Evolutionary conservation across 768 basidiomycete genomes (phyloP).

Genomic region (Myochromella boudieri): DNA sequence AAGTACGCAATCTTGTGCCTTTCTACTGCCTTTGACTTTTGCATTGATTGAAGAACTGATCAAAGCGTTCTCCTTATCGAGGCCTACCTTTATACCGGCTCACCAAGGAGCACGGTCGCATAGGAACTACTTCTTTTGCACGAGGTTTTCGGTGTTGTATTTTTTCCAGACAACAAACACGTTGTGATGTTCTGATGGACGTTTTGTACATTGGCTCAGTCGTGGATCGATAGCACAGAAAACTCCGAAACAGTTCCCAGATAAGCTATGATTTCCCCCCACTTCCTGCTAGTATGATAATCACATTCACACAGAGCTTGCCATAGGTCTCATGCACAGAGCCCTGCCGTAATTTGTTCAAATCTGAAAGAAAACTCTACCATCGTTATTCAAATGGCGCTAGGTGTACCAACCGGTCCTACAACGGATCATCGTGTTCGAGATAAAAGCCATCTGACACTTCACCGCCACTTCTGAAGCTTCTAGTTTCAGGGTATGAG

Average conservation of each 20-base stretch:
- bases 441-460: no score
- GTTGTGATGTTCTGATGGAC: conserved; percentile 11
- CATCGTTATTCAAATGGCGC: no score
- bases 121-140: conserved; percentile 1
- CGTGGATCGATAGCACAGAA: conserved; percentile 2
- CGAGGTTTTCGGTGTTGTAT: conserved; percentile 13
- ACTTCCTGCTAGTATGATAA: not conserved
- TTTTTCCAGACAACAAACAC: conserved; percentile 8
- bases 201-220: not conserved
- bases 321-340: not conserved
- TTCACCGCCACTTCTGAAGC: no score
- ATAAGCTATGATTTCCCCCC: not conserved
- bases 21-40: no score
- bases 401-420: no score
- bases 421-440: no score
- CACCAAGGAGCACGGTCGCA: no score
- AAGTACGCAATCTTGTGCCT: no score
- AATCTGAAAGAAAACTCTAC: not conserved
- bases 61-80: no score
- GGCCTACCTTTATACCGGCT: no score
- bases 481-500: no score
- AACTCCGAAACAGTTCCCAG: conserved; percentile 5
- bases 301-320: not conserved
- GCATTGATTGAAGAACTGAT: no score
- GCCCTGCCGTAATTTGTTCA: not conserved